phyloP scores from a whole-genome alignment of 176 grass and related monocot genomes.

The Microstegium vimineum region DNA sequence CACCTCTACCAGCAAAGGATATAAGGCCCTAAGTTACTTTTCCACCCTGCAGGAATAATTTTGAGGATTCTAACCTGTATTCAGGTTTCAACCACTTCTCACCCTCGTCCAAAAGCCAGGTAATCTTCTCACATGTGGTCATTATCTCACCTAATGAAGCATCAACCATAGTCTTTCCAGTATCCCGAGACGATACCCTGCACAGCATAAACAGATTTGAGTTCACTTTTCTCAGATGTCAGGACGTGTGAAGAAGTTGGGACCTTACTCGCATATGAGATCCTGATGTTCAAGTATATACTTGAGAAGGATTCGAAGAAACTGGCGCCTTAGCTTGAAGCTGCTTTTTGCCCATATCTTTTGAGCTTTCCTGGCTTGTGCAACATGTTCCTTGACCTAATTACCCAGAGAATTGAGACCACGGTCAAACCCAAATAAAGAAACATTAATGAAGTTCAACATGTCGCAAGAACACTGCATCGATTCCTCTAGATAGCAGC shows the following conservation, averaged over 20 bases:
- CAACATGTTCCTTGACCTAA: conserved; percentile 86
- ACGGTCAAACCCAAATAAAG: neutral
- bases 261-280: conserved; percentile 91
- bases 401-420: conserved; percentile 12
- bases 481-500: neutral
- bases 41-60: no score
- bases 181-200: no score
- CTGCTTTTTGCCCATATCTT: conserved; percentile 89
- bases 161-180: conserved; percentile 85
- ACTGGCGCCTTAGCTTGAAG: conserved; percentile 92
- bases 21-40: conserved; percentile 4
- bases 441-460: neutral
- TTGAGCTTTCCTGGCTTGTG: conserved; percentile 92
- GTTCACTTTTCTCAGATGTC: no score
- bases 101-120: conserved; percentile 97
- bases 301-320: conserved; percentile 90
- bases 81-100: conserved; percentile 99
- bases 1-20: neutral
- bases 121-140: conserved; percentile 99
- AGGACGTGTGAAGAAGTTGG: neutral
- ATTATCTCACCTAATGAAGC: conserved; percentile 98
- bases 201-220: no score
- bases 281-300: conserved; percentile 99
- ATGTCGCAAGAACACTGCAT: neutral
- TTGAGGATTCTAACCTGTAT: conserved; percentile 64